These are phyloP conservation scores for Macadamia tetraphylla DNA, from an alignment of 164 flowering plant genomes.

Conservation along the genomic window DNA sequence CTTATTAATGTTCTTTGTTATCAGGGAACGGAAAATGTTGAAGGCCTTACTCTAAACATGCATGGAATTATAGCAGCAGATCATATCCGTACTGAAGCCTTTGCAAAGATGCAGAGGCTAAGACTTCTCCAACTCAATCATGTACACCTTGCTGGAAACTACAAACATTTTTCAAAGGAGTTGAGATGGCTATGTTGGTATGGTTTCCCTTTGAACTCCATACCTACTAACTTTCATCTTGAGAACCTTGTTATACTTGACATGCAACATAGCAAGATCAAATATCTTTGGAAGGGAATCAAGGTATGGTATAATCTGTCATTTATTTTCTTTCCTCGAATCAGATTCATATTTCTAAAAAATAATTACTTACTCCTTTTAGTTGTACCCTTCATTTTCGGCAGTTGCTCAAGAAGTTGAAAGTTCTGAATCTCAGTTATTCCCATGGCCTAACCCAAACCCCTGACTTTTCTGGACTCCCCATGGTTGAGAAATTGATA, in stretches of 20 bases:
- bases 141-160: conserved; percentile 1
- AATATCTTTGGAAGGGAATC: background rate
- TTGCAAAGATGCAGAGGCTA: conserved; percentile 12
- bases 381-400: no score
- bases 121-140: conserved; percentile 12
- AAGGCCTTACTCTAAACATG: conserved; percentile 2
- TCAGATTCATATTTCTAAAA: background rate
- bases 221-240: conserved; percentile 12
- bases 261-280: conserved; percentile 12
- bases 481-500: background rate
- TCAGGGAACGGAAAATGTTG: conserved; percentile 8
- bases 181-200: conserved; percentile 19
- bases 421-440: no score
- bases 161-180: background rate
- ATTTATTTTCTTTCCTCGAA: background rate
- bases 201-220: conserved; percentile 6
- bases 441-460: no score
- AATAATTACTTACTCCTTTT: background rate
- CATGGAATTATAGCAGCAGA: background rate
- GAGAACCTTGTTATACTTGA: conserved; percentile 13
- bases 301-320: conserved; percentile 1
- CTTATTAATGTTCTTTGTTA: background rate
- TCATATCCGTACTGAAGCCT: conserved; percentile 3
- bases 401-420: no score
- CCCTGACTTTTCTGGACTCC: no score